These are phyloP conservation scores for Kernera saxatilis DNA, from an alignment of 345 rosid genomes.

Conservation along the genomic window DNA sequence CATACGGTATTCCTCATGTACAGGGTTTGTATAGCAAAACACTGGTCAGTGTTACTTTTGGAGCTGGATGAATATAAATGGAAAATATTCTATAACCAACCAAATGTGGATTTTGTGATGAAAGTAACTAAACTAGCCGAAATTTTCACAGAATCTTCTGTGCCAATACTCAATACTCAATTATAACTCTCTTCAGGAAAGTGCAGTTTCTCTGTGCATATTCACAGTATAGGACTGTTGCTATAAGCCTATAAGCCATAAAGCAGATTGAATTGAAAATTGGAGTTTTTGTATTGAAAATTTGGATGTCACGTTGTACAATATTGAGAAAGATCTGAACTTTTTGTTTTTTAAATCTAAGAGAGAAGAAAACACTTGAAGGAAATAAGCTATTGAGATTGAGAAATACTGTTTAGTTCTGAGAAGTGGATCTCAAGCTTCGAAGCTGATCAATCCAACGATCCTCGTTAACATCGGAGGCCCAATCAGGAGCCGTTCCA, in stretches of 20 bases:
- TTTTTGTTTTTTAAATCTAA: not conserved
- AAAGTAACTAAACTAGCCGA: not conserved
- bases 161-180: not conserved
- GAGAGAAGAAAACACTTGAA: not conserved
- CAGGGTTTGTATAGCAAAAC: slow-evolving; percentile 18
- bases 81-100: not conserved
- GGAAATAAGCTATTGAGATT: not conserved
- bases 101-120: not conserved
- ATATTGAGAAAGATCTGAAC: not conserved
- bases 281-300: not conserved
- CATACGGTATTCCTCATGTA: not conserved
- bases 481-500: slow-evolving; percentile 79
- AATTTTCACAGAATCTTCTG: not conserved
- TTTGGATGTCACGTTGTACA: not conserved
- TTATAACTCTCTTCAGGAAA: no score
- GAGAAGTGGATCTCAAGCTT: slow-evolving; percentile 44
- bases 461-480: slow-evolving; percentile 51
- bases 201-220: not conserved
- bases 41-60: not conserved
- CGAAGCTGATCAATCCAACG: slow-evolving; percentile 73
- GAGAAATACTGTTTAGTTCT: not conserved
- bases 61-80: not conserved
- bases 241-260: not conserved
- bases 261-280: not conserved
- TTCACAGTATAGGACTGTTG: no score